Evolutionary conservation across 306 rosid genomes (phyloP), one percentile per base, ranked within the genome.

Genomic region (Casuarina glauca): DNA sequence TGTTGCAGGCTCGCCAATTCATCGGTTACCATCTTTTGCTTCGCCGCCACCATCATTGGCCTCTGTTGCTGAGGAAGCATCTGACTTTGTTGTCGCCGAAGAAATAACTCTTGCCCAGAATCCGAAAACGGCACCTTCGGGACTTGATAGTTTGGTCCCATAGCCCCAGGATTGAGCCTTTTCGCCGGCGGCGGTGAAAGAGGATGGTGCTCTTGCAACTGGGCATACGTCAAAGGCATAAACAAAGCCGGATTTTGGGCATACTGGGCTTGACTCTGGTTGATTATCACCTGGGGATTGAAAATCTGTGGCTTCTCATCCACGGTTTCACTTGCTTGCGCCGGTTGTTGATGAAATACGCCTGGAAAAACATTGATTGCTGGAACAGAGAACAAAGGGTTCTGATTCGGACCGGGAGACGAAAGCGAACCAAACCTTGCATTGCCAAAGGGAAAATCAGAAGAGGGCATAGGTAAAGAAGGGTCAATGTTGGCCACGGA

Each of bases 261-360:
- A 38, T 86, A 86, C 80, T 87, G 97, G 35, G 87, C 64, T 68
- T 88, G 94, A 79, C 78, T 90, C 64, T 88, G 93, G 79, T 86
- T 88, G 60, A 90, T 43, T 49, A 82, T 35, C 73, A 93, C 51
- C 72, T 84, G 93, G 15, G 93, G 82, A 79, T 82, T 88, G 62
- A 85, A 70, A 75, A 76, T 73, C 35, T 86, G 96, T 5, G 90
- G 89, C 90, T 89, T 93, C 75, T 89, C 91, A 49, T 91, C 98
- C 48, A 82, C 26, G 63, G 81, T 49, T 49, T 82, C 88, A 19
- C 81, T 60, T 76, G 84, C n/a, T 54, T 84, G 93, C 3, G 70
- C 88, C 57, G 61, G 85, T 11, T 84, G 82, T 9, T 86, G 73
- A 74, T 81, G 87, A 61, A 88, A 90, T 72, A 72, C 81, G 49